Conservation (phyloP, 2,329 filamentous ascomycete genomes). For the Fonsecaea erecta region DNA sequence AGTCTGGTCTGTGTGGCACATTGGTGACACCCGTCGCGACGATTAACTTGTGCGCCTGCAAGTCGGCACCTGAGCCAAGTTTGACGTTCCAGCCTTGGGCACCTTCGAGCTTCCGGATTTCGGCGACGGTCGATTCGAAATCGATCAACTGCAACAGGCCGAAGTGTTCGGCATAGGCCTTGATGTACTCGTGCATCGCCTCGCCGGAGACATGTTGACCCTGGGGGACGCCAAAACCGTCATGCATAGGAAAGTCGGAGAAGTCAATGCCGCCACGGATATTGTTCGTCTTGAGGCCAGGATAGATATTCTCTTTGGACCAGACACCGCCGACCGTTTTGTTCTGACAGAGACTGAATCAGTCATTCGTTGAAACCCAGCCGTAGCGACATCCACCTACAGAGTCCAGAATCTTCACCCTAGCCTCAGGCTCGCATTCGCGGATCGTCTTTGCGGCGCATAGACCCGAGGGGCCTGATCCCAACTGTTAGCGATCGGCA, state of each 20-base stretch:
- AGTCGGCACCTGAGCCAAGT: constrained; percentile 35
- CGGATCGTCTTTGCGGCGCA: constrained; percentile 37
- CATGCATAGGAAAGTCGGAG: constrained; percentile 72
- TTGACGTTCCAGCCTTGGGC: constrained; percentile 52
- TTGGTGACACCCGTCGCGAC: constrained; percentile 63
- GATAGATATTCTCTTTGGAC: constrained; percentile 68
- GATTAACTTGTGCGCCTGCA: constrained; percentile 53
- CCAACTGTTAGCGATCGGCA: background rate
- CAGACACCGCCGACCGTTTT: constrained; percentile 66
- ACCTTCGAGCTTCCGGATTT: constrained; percentile 50
- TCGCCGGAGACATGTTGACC: constrained; percentile 65
- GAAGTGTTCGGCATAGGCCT: constrained; percentile 60
- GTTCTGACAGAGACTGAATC: constrained; percentile 21
- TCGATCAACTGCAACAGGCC: constrained; percentile 56
- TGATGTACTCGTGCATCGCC: constrained; percentile 62
- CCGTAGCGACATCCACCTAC: constrained; percentile 20
- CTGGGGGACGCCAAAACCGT: constrained; percentile 55
- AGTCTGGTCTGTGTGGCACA: constrained; percentile 53
- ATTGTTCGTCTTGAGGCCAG: constrained; percentile 74
- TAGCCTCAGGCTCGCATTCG: constrained; percentile 33
- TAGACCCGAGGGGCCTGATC: constrained; percentile 32
- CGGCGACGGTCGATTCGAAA: constrained; percentile 58
- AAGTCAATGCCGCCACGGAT: constrained; percentile 74
- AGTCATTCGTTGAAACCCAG: background rate
- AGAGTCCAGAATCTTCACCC: constrained; percentile 31